phyloP scores from a whole-genome alignment of 2,329 filamentous ascomycete genomes.

The Fusarium duplospermum region DNA sequence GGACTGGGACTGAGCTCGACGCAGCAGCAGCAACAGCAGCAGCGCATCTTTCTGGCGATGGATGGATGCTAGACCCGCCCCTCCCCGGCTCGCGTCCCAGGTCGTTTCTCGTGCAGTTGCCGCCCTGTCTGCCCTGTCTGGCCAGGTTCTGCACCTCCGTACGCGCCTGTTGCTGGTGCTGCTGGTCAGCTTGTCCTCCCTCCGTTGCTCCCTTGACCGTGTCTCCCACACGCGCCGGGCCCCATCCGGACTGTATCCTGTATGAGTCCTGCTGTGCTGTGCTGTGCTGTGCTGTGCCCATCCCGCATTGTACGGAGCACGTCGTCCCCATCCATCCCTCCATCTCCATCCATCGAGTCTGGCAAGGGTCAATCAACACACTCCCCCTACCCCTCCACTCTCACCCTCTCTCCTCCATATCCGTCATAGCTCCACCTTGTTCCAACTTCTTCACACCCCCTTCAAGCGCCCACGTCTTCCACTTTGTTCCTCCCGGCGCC shows the following conservation, averaged over 20 bases:
- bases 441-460: constrained; percentile 41
- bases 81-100: constrained; percentile 20
- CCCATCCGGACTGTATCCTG: constrained; percentile 29
- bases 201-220: constrained; percentile 20
- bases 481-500: constrained; percentile 42
- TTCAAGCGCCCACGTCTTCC: constrained; percentile 43
- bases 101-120: constrained; percentile 35
- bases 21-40: constrained; percentile 11
- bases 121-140: constrained; percentile 17
- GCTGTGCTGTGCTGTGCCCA: background rate
- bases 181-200: constrained; percentile 28
- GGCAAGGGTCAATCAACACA: constrained; percentile 29
- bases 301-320: background rate
- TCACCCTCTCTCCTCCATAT: constrained; percentile 6
- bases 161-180: constrained; percentile 34
- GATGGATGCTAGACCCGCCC: constrained; percentile 11
- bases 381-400: constrained; percentile 37
- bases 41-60: background rate
- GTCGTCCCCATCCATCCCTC: background rate
- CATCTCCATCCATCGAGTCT: constrained; percentile 25
- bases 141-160: constrained; percentile 20
- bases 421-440: constrained; percentile 39
- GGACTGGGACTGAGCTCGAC: background rate
- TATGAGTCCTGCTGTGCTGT: background rate
- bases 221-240: constrained; percentile 41